Evolutionary conservation across 305 asterid species (phyloP).

Genomic region (Withania somnifera): DNA sequence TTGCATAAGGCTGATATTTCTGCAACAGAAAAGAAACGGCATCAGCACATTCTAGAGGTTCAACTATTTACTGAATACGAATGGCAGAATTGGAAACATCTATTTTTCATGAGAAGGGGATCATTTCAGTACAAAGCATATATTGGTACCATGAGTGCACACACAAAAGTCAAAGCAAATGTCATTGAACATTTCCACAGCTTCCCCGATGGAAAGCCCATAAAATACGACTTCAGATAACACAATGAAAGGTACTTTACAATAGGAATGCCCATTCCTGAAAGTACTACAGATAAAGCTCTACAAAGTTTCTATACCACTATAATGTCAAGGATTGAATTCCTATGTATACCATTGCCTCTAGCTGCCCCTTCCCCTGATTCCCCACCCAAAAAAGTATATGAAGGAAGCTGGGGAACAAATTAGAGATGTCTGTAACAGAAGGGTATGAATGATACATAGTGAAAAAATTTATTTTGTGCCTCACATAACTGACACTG

Average conservation of each 20-base stretch:
- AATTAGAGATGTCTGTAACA: background rate
- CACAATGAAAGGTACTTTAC: background rate
- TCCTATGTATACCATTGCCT: background rate
- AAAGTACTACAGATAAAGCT: background rate
- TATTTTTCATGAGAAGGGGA: background rate
- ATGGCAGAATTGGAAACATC: background rate
- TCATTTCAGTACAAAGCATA: background rate
- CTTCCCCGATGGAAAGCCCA: background rate
- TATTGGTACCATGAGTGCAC: background rate
- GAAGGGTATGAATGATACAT: background rate
- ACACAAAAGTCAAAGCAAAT: background rate
- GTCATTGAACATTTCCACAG: background rate
- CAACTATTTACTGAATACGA: background rate
- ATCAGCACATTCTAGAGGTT: background rate
- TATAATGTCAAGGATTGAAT: background rate
- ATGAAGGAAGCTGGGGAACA: background rate
- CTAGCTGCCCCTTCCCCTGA: background rate
- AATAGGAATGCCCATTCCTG: background rate
- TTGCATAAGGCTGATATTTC: conserved; percentile 74
- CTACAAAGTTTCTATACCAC: background rate
- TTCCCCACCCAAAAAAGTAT: background rate
- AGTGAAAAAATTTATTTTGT: background rate
- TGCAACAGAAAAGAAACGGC: conserved; percentile 21
- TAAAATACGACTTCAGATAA: background rate
- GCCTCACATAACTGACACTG: no score